Base-by-base conservation (phyloP, 805 yeast species). In the Myxozyma lipomycoides region DNA sequence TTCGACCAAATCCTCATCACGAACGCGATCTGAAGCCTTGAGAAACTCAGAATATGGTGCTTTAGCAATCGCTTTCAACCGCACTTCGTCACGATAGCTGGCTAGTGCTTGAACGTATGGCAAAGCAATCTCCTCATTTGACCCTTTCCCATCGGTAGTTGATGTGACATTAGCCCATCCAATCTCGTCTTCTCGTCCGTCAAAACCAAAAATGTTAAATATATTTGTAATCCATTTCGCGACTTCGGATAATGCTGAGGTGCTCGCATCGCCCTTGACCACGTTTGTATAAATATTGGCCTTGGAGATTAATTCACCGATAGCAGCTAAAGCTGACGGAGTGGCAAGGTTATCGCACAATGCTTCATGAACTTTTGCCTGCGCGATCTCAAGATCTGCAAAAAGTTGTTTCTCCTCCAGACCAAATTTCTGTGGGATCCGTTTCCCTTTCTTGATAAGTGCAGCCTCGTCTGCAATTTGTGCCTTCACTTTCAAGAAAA, bases 271-370 rank as follows among this genome's bases (percentile, higher is more conserved):
- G 4, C 75, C 73, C 3, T 78, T 76, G 22, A 64, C 67, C n/a
- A 76, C 64, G 7, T 79, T 66, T 39, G 90, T 79, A 65, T 91
- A 93, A 34, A 80, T 77, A 67, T 93, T 91, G 5, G 86, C 64
- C 49, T 74, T 76, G 26, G 84, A 78, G 3, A 91, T 83, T 49
- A 93, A 70, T 17, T 85, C 95, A 53, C 77, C 70, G 44, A 93
- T 62, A 1, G 72, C 64, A 57, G 84, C 79, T 50, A 93, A 67
- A 0, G 83, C 96, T 49, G 71, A 75, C 21, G 95, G 93, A 1
- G 93, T 84, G 2, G 90, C 70, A 56, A 93, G 74, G 65, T 88
- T 93, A 66, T 93, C 98, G 70, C 95, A 83, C 71, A 93, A 86
- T 1, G 95, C 85, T 19, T 68, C 73, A 65, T 89, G 86, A 1